Evolutionary conservation across 2,329 filamentous ascomycete species (phyloP), one percentile per base, ranked within the genome.

Genomic region (Sclerotiophoma versabilis): DNA sequence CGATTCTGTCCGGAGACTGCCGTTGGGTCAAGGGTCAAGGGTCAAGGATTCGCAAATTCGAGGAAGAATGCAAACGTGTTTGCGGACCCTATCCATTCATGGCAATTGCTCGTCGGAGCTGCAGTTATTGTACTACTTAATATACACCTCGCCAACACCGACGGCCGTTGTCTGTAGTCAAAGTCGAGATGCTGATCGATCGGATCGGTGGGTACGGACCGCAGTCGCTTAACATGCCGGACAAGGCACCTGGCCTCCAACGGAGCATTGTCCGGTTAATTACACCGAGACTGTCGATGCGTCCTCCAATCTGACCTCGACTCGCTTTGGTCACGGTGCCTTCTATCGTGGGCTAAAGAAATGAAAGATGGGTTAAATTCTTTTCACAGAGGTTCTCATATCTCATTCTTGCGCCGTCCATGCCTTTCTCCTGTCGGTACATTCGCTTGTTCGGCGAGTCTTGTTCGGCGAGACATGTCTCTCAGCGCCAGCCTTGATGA

Each of bases 151-250:
- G 34, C 46, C 25, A 20, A 41, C 45, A 48, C 45, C 39, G 45
- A 34, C 26, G 19, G 15, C 30, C n/a, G 27, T 38, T 25, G n/a
- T 15, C 33, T 45, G 33, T 25, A n/a, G 45, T 38, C 45, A 27
- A 44, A 45, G 45, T 26, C 45, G 33, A 49, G 34, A 46, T 44
- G 51, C 51, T 49, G 51, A 41, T 49, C 51, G n/a, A 41, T 29
- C 45, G 51, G 46, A 45, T 30, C 19, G 15, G 37, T 46, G 39
- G 51, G 39, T 30, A 30, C 51, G 51, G 34, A 39, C 51, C 45
- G 51, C 38, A 19, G 45, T 54, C 51, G 51, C 39, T 46, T 54
- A 54, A 46, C 33, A 54, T 49, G 51, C 41, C 45, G 34, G 39
- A 49, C 39, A 38, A 49, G 20, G 33, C 45, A 49, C 27, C 51